Evolutionary conservation across 306 rosid species (phyloP).

Genomic region (Senna tora): DNA sequence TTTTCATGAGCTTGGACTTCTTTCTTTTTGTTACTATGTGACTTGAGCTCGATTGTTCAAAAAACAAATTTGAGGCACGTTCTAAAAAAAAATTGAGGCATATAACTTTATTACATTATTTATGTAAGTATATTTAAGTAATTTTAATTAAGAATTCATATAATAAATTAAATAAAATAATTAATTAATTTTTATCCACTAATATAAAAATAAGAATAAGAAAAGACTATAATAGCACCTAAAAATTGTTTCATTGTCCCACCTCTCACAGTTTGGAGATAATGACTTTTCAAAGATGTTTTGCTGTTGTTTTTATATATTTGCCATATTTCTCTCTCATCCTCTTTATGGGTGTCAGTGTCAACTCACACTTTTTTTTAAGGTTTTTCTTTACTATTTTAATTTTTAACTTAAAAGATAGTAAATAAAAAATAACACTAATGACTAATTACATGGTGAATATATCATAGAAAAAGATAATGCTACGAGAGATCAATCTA

Average conservation of each 20-base stretch:
- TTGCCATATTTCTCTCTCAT: constrained; percentile 22
- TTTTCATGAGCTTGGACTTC: constrained; percentile 37
- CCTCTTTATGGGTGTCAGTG: constrained; percentile 6
- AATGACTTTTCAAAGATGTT: constrained; percentile 61
- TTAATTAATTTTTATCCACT: too few relatives aligned
- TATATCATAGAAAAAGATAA: not conserved
- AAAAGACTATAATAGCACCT: too few relatives aligned
- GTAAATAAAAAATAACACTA: not conserved
- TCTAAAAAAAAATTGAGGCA: too few relatives aligned
- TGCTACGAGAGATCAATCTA: too few relatives aligned
- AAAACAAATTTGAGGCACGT: too few relatives aligned
- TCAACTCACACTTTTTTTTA: constrained; percentile 16
- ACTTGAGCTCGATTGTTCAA: constrained; percentile 23
- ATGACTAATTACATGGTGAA: not conserved
- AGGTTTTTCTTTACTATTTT: not conserved
- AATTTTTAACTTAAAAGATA: not conserved
- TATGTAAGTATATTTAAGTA: too few relatives aligned
- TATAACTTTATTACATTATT: too few relatives aligned
- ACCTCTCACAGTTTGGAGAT: constrained; percentile 54
- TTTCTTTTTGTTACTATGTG: constrained; percentile 35
- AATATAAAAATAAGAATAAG: too few relatives aligned
- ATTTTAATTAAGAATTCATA: too few relatives aligned
- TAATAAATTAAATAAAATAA: too few relatives aligned
- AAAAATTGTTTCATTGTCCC: constrained; percentile 46
- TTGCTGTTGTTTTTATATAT: constrained; percentile 14